phyloP scores from a whole-genome alignment of 441 rosid genomes.

The Caryocar brasiliense region DNA sequence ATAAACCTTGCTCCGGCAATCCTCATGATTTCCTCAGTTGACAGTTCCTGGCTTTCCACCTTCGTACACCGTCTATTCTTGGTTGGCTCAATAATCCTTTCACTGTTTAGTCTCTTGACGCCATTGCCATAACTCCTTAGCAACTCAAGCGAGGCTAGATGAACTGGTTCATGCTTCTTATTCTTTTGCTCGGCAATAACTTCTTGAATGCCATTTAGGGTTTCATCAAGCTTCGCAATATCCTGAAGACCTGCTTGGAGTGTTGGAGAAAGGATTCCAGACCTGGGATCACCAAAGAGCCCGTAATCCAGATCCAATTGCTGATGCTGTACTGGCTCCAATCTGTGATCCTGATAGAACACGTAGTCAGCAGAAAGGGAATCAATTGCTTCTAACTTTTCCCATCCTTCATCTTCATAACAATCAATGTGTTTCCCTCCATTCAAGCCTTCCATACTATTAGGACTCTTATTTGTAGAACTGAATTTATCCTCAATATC shows the following conservation, averaged over 20 bases:
- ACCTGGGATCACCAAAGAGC: conserved; percentile 15
- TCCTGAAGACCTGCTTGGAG: conserved; percentile 20
- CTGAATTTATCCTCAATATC: conserved; percentile 14
- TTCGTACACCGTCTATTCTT: not conserved
- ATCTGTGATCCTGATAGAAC: conserved; percentile 4
- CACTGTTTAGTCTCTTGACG: conserved; percentile 15
- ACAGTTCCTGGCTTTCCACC: conserved; percentile 5
- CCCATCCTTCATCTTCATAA: conserved; percentile 5
- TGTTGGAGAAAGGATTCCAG: conserved; percentile 21
- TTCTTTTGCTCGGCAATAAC: conserved; percentile 11
- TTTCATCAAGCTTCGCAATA: conserved; percentile 11
- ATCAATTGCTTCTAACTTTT: not conserved
- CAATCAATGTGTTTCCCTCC: not conserved
- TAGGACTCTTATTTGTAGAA: conserved; percentile 6
- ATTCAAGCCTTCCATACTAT: conserved; percentile 1
- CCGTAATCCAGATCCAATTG: conserved; percentile 6
- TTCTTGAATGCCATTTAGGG: conserved; percentile 8
- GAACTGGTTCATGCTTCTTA: conserved; percentile 10
- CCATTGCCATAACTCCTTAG: conserved; percentile 23
- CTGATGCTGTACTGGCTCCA: conserved; percentile 7
- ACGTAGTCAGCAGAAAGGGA: conserved; percentile 10
- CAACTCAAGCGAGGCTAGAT: conserved; percentile 30
- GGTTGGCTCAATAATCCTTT: conserved; percentile 12
- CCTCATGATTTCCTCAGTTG: conserved; percentile 35
- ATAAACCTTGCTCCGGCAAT: conserved; percentile 40